These are phyloP conservation scores for Rhododendron griersonianum DNA, from an alignment of 148 eudicot species.

Conservation along the genomic window DNA sequence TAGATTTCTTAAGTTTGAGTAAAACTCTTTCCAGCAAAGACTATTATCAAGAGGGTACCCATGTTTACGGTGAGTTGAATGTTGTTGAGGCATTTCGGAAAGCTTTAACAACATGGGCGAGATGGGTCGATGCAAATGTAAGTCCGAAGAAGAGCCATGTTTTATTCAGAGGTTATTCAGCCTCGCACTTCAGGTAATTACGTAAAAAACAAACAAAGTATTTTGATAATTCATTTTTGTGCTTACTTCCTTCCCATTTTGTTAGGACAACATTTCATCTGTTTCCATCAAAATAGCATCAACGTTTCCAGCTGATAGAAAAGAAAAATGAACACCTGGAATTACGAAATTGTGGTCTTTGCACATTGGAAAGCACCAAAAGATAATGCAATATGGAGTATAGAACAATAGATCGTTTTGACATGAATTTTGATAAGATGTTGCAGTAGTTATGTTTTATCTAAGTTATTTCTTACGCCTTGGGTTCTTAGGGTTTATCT, in stretches of 20 bases:
- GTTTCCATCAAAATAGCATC: neutral
- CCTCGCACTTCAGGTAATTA: conserved; percentile 81
- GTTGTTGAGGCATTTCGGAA: conserved; percentile 77
- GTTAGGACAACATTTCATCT: neutral
- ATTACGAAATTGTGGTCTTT: neutral
- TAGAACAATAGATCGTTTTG: neutral
- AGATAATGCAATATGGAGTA: too few species aligned
- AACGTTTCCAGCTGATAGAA: neutral
- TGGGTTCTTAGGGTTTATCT: too few species aligned
- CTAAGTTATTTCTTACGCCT: neutral
- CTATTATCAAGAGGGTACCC: conserved; percentile 93
- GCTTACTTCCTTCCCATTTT: neutral
- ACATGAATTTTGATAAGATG: neutral
- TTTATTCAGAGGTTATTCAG: conserved; percentile 87
- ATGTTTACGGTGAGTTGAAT: conserved; percentile 65
- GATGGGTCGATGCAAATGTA: conserved; percentile 77
- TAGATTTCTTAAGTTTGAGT: neutral
- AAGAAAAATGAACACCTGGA: neutral
- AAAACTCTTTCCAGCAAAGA: conserved; percentile 44
- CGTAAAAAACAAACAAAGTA: too few species aligned
- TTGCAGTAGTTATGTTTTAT: too few species aligned
- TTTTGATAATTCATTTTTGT: neutral
- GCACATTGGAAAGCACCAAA: neutral
- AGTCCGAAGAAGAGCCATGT: conserved; percentile 61
- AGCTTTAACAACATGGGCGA: conserved; percentile 94